Evolutionary conservation across 2,329 filamentous ascomycete species (phyloP).

Genomic region (Sclerotinia borealis): DNA sequence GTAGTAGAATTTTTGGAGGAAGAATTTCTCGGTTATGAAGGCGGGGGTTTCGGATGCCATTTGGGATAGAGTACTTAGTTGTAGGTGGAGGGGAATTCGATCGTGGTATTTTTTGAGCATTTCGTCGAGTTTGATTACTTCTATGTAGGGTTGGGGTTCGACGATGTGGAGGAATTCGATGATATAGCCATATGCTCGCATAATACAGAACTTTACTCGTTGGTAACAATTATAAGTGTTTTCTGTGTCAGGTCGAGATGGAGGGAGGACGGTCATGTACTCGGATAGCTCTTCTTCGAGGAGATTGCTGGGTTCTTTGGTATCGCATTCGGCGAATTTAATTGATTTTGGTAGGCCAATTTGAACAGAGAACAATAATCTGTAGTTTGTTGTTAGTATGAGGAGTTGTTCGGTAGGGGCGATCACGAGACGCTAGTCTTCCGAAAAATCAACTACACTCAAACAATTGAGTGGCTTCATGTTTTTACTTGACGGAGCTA

Average conservation of each 20-base stretch:
- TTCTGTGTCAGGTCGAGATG: conserved; percentile 48
- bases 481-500: too few species aligned
- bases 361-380: conserved; percentile 57
- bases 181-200: conserved; percentile 45
- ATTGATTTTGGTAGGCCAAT: conserved; percentile 62
- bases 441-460: neutral
- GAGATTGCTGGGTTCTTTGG: conserved; percentile 54
- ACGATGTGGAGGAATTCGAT: conserved; percentile 46
- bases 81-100: conserved; percentile 43
- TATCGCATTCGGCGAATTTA: conserved; percentile 57
- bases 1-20: conserved; percentile 46
- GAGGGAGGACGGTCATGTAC: conserved; percentile 48
- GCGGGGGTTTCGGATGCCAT: conserved; percentile 42
- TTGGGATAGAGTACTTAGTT: conserved; percentile 43
- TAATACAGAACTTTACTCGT: conserved; percentile 44
- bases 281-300: conserved; percentile 60
- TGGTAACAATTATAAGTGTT: conserved; percentile 53
- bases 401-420: neutral
- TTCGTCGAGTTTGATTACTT: conserved; percentile 45
- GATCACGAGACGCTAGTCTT: neutral
- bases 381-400: neutral
- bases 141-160: conserved; percentile 41
- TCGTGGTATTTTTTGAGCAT: conserved; percentile 42
- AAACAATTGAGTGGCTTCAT: neutral
- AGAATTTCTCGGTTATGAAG: conserved; percentile 46